phyloP scores from a whole-genome alignment of 805 yeast genomes.

The Hanseniaspora jakobsenii region DNA sequence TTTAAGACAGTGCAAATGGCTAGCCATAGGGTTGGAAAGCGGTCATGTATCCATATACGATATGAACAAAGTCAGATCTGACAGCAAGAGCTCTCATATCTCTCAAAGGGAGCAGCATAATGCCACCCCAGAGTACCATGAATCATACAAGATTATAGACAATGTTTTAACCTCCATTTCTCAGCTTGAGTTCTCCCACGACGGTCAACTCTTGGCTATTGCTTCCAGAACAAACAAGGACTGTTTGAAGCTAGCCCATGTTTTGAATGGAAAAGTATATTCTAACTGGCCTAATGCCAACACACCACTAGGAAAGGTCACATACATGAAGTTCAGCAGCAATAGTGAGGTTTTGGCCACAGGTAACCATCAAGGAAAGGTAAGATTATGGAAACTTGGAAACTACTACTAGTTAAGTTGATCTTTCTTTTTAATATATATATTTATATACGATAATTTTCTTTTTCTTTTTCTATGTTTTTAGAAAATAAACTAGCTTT shows the following conservation, averaged over 20 bases:
- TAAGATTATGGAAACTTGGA: conserved; percentile 76
- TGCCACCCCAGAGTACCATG: conserved; percentile 39
- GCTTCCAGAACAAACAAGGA: conserved; percentile 80
- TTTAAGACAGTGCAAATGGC: conserved; percentile 48
- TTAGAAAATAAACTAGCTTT: too few species aligned
- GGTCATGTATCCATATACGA: conserved; percentile 88
- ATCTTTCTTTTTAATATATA: background rate
- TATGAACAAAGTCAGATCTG: conserved; percentile 25
- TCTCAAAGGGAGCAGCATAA: conserved; percentile 17
- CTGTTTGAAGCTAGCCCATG: conserved; percentile 72
- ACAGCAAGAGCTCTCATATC: too few species aligned
- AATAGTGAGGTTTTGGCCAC: conserved; percentile 71
- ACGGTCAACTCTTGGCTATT: conserved; percentile 78
- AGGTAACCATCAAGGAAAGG: conserved; percentile 85
- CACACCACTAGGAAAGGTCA: conserved; percentile 92
- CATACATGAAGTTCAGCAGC: conserved; percentile 67
- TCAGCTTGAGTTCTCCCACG: conserved; percentile 58
- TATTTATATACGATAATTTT: background rate
- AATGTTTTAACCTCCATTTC: conserved; percentile 74
- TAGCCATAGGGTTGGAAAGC: conserved; percentile 77
- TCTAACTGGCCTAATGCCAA: conserved; percentile 96
- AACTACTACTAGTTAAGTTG: conserved; percentile 44
- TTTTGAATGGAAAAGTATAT: conserved; percentile 77
- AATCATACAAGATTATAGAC: conserved; percentile 29
- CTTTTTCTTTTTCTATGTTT: background rate